Evolutionary conservation across 306 rosid species (phyloP), one percentile per base, ranked within the genome.

Genomic region (Cucumis melo): DNA sequence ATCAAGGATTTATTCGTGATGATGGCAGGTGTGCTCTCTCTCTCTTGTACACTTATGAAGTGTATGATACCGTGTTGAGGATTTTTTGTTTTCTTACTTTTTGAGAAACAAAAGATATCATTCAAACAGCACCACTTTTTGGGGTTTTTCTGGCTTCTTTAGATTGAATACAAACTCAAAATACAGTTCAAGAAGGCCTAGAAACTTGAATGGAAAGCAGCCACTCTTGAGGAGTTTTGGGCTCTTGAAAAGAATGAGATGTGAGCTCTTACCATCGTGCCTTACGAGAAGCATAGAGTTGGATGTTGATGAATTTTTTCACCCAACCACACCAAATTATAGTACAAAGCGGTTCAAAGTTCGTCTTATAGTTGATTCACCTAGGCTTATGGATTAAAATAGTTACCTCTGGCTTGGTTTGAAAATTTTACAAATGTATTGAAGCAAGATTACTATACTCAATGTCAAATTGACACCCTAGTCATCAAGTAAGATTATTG

Each of bases 1-100:
- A 93, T 83, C 98, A 93, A 83, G 98, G 98, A 41, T 90, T 80
- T 81, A 90, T 93, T 83, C 57, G 89, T 39, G 98, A 91, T 81
- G 98, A 93, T 77, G 96, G 97, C 84, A 91, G 98, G 98, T 91
- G 51, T 0, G 11, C 29, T 27, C 2, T 8, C 12, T 55, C 60
- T 77, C 48, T 16, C 53, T 56, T 57, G 46, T 41, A 44, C 19
- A 3, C 11, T 12, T 55, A 17, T 53, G 13, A 16, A 36, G 65
- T n/a, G 57, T 29, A 56, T 27, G 20, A 57, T 34, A 12, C 66
- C 21, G 34, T 55, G 78, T 53, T 36, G 65, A 56, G 7, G 10
- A 27, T 5, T 29, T 32, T 32, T 51, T 46, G 53, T 46, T 46
- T 46, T 46, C 53, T 46, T 46, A 46, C 5, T 3, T 13, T 46